Evolutionary conservation across 1,284 basidiomycete genomes (phyloP), one percentile per base, ranked within the genome.

Genomic region (Fomes fomentarius): DNA sequence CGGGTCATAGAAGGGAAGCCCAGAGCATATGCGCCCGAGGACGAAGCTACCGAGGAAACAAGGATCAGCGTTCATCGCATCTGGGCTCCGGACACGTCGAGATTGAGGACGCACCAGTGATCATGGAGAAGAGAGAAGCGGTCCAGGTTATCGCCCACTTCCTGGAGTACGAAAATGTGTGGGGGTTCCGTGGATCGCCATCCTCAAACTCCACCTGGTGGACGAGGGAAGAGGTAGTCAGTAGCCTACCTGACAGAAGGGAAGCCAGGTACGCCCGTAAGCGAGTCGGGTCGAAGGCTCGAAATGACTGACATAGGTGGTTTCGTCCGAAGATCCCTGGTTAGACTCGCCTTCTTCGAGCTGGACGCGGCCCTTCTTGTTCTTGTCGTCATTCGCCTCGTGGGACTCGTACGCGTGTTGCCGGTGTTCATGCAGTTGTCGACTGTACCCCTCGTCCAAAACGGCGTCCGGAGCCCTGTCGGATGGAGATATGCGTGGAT

Each of bases 1-100:
- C 70, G 70, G 15, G 73, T 79, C 88, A 92, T 90, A 2, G 81
- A 81, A 1, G 73, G 67, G 53, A 79, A 83, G 48, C 76, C 87
- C 69, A 79, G 74, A 22, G 80, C 79, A 63, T 86, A 91, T 1
- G 83, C 76, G 0, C 79, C 76, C 1, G 79, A 73, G 2, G 78
- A 74, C 8, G 79, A 75, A 7, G 85, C 86, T 82, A 67, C 17
- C 2, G 45, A 42, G 11, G 40, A 35, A 33, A 17, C 11, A 10
- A 8, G 9, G n/a, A 47, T 17, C 42, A 46, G 17, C 51, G 22
- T 14, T 9, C 9, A 11, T n/a, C 3, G n/a, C n/a, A n/a, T n/a
- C n/a, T n/a, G 17, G 8, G 30, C 30, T 21, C 21, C 11, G 15
- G 2, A 24, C 26, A 19, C 11, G 35, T 28, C 30, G 24, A 39